Evolutionary conservation across 306 rosid genomes (phyloP), one percentile per base, ranked within the genome.

Genomic region (Arachis hypogaea): DNA sequence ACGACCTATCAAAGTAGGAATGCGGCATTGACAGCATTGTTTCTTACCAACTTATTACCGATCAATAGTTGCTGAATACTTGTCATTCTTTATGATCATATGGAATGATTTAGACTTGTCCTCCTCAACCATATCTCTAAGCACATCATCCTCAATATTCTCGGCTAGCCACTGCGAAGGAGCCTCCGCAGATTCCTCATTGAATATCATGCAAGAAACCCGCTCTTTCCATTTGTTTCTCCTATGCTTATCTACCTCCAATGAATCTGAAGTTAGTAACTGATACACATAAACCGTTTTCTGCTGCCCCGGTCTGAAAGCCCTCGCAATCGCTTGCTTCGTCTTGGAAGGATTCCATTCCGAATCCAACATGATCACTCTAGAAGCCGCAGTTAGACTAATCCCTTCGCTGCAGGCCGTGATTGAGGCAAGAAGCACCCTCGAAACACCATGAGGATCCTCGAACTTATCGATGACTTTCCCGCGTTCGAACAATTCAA

Each of bases 341-440:
- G 98, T 93, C 82, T 89, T 93, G 0, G 98, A 93, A 11, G 98
- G 97, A 42, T 93, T 93, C 98, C 98, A 93, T 62, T 93, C 98
- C 0, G 98, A 93, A 58, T 93, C 98, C 86, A 93, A 49, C 81
- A 93, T 56, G 46, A 93, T 88, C 64, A 93, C 97, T 28, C 98
- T 84, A 22, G 98, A 93, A 60, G 98, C 98, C 0, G 98, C 96
- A 3, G 98, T 93, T 79, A 93, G 83, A 80, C 98, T 89, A 66
- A 93, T 91, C 60, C 98, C 98, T 84, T 93, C 98, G 14, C 92
- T 93, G 60, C 98, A 93, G 50, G 98, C 97, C 57, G 97, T 87
- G 29, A 93, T 93, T 43, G 98, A 93, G 78, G 98, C 98, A 65
- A 93, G 91, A 11, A 94, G 82, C 11, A 94, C 84, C 86, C 78